Conservation (phyloP, 192 early-diverging fungal genomes). For the Backusella circina region DNA sequence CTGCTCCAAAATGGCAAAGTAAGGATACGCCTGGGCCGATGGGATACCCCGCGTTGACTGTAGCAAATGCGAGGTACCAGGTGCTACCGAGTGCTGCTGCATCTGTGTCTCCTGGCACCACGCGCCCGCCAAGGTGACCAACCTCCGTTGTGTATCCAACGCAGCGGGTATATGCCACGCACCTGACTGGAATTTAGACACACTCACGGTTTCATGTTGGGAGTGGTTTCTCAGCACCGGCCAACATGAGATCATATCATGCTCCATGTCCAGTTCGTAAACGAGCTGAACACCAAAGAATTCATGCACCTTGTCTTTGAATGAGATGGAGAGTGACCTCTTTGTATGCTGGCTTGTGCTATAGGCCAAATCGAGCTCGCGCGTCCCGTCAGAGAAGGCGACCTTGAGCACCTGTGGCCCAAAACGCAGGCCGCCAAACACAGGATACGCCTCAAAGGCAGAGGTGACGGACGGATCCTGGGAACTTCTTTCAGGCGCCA, state of each 20-base stretch:
- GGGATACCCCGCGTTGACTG: conserved; percentile 15
- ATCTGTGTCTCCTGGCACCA: conserved; percentile 21
- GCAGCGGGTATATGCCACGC: conserved; percentile 19
- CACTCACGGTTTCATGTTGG: neutral
- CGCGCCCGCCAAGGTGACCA: conserved; percentile 9
- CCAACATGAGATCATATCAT: conserved; percentile 13
- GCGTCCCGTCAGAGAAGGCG: neutral
- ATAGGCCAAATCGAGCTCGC: conserved; percentile 15
- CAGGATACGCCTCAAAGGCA: conserved; percentile 14
- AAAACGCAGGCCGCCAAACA: conserved; percentile 20
- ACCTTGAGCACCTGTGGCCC: conserved; percentile 6
- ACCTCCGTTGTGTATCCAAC: neutral
- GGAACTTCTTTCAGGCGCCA: neutral
- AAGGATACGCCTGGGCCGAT: conserved; percentile 24
- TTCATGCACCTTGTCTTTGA: neutral
- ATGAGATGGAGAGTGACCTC: neutral
- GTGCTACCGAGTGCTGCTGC: neutral
- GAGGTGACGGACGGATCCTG: conserved; percentile 19
- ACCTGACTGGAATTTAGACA: conserved; percentile 13
- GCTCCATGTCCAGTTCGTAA: conserved; percentile 5
- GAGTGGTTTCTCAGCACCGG: neutral
- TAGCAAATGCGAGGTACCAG: neutral
- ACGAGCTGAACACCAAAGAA: neutral
- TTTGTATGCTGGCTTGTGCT: neutral
- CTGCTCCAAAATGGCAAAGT: conserved; percentile 9